A percentile compares a stretch with the other conserved stretches of the same genome.
phyloP scores from a whole-genome alignment of 2,329 filamentous ascomycete genomes.

The Epichloe baconii region DNA sequence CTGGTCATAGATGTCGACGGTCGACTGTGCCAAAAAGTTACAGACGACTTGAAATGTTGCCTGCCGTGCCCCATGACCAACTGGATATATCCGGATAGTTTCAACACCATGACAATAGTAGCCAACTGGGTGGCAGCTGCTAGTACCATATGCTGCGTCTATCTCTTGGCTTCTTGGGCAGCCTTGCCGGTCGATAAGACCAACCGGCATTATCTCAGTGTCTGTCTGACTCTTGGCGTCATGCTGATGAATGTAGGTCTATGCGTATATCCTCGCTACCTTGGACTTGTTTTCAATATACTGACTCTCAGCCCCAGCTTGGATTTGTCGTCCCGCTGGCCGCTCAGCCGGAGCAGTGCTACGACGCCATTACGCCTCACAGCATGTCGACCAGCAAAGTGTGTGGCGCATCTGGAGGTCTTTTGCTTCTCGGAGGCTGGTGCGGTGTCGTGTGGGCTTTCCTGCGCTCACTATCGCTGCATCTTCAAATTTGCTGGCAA shows the following conservation, averaged over 20 bases:
- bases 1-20: constrained; percentile 40
- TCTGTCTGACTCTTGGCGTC: constrained; percentile 67
- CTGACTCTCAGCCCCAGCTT: constrained; percentile 38
- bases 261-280: background rate
- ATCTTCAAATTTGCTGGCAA: constrained; percentile 98
- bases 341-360: constrained; percentile 67
- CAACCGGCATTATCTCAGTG: constrained; percentile 81
- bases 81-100: constrained; percentile 54
- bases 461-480: constrained; percentile 76
- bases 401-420: constrained; percentile 78
- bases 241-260: constrained; percentile 62
- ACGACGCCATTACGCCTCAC: constrained; percentile 81
- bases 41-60: constrained; percentile 54
- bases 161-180: constrained; percentile 68
- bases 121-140: constrained; percentile 77
- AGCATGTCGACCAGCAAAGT: constrained; percentile 73
- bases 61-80: constrained; percentile 79
- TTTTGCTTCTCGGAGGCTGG: constrained; percentile 78
- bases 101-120: constrained; percentile 44
- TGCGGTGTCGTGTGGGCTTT: constrained; percentile 82
- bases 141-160: constrained; percentile 57
- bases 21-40: constrained; percentile 36
- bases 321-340: constrained; percentile 84
- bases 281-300: background rate
- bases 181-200: constrained; percentile 79